Evolutionary conservation across 2,329 filamentous ascomycete species (phyloP).

Genomic region (Pseudopithomyces chartarum): DNA sequence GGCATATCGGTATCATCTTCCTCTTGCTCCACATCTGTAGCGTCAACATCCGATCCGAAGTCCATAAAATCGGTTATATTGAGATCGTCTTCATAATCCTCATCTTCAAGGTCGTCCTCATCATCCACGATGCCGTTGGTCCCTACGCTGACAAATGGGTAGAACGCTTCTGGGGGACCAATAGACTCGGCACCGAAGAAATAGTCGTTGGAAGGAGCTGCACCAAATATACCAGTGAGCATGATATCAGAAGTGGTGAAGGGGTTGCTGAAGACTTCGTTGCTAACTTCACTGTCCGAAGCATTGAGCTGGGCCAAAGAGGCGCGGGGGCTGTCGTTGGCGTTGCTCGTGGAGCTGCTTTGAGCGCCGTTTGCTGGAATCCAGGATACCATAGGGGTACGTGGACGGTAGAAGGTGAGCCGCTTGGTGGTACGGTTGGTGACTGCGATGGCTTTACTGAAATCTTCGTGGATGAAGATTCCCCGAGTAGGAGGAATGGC

Average conservation of each 20-base stretch:
- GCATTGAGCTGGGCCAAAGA: conserved; percentile 42
- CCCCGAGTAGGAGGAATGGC: conserved; percentile 40
- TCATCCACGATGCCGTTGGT: conserved; percentile 61
- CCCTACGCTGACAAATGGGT: conserved; percentile 64
- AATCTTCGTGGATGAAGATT: conserved; percentile 44
- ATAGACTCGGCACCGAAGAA: conserved; percentile 65
- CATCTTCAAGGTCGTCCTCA: conserved; percentile 65
- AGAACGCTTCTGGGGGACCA: conserved; percentile 77
- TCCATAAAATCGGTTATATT: conserved; percentile 47
- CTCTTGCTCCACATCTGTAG: conserved; percentile 41
- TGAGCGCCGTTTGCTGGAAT: conserved; percentile 34
- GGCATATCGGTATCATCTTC: conserved; percentile 44
- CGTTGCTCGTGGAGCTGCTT: conserved; percentile 47
- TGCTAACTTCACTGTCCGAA: conserved; percentile 47
- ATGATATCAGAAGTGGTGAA: conserved; percentile 67
- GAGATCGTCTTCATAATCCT: conserved; percentile 60
- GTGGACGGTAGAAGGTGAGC: conserved; percentile 49
- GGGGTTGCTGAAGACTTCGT: conserved; percentile 39
- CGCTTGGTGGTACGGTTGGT: conserved; percentile 48
- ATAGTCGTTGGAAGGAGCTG: conserved; percentile 49
- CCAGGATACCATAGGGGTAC: conserved; percentile 32
- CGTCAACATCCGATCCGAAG: conserved; percentile 41
- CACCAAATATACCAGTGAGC: conserved; percentile 71
- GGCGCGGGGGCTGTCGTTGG: conserved; percentile 46
- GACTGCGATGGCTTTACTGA: conserved; percentile 47